A percentile compares a stretch with the other conserved stretches of the same genome.
Evolutionary conservation across 306 rosid genomes (phyloP).

Genomic region (Castanea sativa): DNA sequence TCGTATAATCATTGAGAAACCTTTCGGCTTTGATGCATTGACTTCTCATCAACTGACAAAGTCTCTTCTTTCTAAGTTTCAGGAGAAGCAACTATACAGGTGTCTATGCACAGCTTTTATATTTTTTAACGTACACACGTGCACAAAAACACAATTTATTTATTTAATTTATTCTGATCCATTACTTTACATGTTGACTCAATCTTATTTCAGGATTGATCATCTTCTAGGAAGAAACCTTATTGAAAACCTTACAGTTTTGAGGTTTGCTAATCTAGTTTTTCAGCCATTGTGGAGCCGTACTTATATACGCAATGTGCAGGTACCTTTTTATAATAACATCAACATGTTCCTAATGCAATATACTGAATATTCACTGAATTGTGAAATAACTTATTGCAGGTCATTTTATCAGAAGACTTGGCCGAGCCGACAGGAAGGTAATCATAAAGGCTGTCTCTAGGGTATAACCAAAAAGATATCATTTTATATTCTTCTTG

Average conservation of each 20-base stretch:
- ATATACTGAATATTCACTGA: background rate
- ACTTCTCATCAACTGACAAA: conserved; percentile 73
- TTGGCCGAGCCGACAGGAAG: conserved; percentile 69
- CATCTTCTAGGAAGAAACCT: conserved; percentile 95
- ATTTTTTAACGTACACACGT: conserved; percentile 7
- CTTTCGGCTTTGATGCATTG: conserved; percentile 74
- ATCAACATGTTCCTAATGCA: conserved; percentile 6
- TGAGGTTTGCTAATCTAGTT: conserved; percentile 90
- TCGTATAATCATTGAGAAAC: conserved; percentile 88
- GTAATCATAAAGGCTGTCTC: conserved; percentile 37
- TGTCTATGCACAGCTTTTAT: conserved; percentile 23
- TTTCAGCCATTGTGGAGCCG: conserved; percentile 93
- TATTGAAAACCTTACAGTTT: conserved; percentile 89
- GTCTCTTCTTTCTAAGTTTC: conserved; percentile 77
- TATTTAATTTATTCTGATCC: background rate
- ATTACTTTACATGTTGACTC: conserved; percentile 18
- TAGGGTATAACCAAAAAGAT: conserved; percentile 8
- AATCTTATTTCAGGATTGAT: conserved; percentile 72
- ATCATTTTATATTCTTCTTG: conserved; percentile 4
- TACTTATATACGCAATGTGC: conserved; percentile 69
- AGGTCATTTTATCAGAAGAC: conserved; percentile 87
- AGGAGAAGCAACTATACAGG: conserved; percentile 91
- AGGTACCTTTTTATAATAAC: conserved; percentile 40
- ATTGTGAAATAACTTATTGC: conserved; percentile 21
- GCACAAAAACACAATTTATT: conserved; percentile 2